A percentile compares a stretch with the other conserved stretches of the same genome.
These are phyloP conservation scores for Backusella australiensis DNA, from an alignment of 192 early-diverging fungal genomes.

Conservation along the genomic window DNA sequence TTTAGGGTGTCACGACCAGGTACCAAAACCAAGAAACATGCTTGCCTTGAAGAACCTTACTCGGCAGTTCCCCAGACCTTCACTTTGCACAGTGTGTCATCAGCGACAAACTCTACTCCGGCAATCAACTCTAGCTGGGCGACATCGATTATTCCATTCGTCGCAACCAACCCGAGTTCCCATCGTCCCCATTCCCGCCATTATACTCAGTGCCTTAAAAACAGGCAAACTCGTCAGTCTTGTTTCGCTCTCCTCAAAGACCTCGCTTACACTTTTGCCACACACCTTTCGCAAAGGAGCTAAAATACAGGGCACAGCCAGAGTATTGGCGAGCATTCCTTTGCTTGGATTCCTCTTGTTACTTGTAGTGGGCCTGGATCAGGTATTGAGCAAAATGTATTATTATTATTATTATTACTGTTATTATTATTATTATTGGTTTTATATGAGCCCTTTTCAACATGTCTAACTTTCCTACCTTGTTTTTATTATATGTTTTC, in stretches of 20 bases:
- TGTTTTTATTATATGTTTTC: neutral
- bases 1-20: conserved; percentile 9
- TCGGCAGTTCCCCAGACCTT: neutral
- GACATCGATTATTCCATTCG: conserved; percentile 29
- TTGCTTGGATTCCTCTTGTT: conserved; percentile 28
- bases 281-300: conserved; percentile 23
- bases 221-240: conserved; percentile 36
- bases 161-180: conserved; percentile 14
- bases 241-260: conserved; percentile 35
- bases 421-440: too few relatives aligned
- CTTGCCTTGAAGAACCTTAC: neutral
- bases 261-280: conserved; percentile 34
- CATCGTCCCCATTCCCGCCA: conserved; percentile 35
- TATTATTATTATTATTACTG: neutral
- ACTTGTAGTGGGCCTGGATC: conserved; percentile 32
- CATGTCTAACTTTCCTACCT: neutral
- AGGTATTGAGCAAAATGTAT: conserved; percentile 11
- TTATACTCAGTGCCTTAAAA: conserved; percentile 24
- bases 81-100: neutral
- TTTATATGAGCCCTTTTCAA: too few relatives aligned
- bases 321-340: conserved; percentile 29
- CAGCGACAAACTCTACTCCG: neutral
- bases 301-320: conserved; percentile 8
- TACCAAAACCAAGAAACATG: conserved; percentile 8
- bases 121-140: neutral